These are phyloP conservation scores for Moricandia arvensis DNA, from an alignment of 345 rosid genomes.

Conservation along the genomic window DNA sequence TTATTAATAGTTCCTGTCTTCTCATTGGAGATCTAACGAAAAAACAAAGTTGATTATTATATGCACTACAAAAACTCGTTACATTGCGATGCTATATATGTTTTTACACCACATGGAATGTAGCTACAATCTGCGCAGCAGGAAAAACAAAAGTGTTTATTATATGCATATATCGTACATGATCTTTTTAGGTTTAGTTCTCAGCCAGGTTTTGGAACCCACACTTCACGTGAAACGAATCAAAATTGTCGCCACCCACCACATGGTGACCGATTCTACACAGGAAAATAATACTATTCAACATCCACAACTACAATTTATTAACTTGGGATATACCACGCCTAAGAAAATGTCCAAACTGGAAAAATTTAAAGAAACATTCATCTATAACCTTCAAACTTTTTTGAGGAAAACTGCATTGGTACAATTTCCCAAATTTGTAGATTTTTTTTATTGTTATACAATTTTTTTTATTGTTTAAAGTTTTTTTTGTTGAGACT, in stretches of 20 bases:
- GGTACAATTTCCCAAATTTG: too few species aligned
- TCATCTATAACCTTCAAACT: too few species aligned
- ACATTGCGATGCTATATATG: neutral
- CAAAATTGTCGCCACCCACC: conserved; percentile 24
- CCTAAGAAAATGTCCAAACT: too few species aligned
- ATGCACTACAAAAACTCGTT: neutral
- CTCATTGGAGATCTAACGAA: conserved; percentile 7
- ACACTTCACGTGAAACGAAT: conserved; percentile 25
- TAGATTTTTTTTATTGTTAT: too few species aligned
- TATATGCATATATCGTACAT: neutral
- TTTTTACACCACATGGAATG: neutral
- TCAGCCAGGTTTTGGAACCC: conserved; percentile 8
- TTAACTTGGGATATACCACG: too few species aligned
- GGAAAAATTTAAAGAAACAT: too few species aligned
- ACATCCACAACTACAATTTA: neutral
- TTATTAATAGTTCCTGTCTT: neutral
- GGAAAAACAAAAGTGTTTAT: neutral
- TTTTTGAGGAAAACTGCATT: too few species aligned
- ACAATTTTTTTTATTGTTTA: too few species aligned
- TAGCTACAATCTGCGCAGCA: neutral
- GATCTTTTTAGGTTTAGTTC: conserved; percentile 10
- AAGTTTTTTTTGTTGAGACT: too few species aligned
- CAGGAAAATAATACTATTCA: conserved; percentile 10
- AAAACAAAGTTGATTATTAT: neutral
- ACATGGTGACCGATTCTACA: conserved; percentile 19